Conservation (phyloP, 257 asterid genomes). For the Cordia subcordata region DNA sequence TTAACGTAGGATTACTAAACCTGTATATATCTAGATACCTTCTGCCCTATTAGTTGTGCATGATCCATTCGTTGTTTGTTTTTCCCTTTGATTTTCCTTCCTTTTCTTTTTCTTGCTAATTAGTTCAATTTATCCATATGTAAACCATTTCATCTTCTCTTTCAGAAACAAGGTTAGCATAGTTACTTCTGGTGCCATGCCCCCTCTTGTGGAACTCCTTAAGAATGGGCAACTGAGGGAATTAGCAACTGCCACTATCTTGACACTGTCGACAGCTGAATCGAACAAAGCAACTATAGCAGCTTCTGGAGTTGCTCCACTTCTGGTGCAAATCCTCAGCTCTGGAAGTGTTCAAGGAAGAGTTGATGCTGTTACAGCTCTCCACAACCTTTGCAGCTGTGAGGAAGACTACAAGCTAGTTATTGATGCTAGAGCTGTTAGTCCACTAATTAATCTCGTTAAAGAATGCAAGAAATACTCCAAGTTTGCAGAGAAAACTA, state of each 20-base stretch:
- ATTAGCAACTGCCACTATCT: slow-evolving; percentile 75
- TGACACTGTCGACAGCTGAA: slow-evolving; percentile 67
- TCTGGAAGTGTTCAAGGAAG: slow-evolving; percentile 80
- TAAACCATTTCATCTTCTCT: slow-evolving; percentile 9
- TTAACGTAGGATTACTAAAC: too few relatives aligned
- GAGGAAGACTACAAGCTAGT: slow-evolving; percentile 50
- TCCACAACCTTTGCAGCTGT: slow-evolving; percentile 61
- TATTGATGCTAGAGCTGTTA: slow-evolving; percentile 59
- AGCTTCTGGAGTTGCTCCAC: slow-evolving; percentile 65
- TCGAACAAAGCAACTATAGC: slow-evolving; percentile 63
- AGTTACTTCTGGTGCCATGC: slow-evolving; percentile 69
- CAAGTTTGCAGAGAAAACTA: slow-evolving; percentile 78
- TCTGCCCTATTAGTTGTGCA: too few relatives aligned
- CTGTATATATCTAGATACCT: too few relatives aligned
- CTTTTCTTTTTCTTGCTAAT: neutral
- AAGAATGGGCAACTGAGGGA: slow-evolving; percentile 59
- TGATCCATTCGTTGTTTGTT: too few relatives aligned
- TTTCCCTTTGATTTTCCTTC: too few relatives aligned
- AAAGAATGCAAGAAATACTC: slow-evolving; percentile 87
- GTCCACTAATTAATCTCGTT: slow-evolving; percentile 59
- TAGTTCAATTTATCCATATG: slow-evolving; percentile 12
- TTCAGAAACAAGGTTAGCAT: slow-evolving; percentile 76
- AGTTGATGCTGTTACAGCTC: slow-evolving; percentile 83
- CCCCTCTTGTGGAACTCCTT: slow-evolving; percentile 79
- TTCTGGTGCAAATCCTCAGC: slow-evolving; percentile 63